Percentiles rank a stretch among this genome's conserved stretches.
phyloP scores from a whole-genome alignment of 2,329 filamentous ascomycete genomes.

The Passalora sequoiae region DNA sequence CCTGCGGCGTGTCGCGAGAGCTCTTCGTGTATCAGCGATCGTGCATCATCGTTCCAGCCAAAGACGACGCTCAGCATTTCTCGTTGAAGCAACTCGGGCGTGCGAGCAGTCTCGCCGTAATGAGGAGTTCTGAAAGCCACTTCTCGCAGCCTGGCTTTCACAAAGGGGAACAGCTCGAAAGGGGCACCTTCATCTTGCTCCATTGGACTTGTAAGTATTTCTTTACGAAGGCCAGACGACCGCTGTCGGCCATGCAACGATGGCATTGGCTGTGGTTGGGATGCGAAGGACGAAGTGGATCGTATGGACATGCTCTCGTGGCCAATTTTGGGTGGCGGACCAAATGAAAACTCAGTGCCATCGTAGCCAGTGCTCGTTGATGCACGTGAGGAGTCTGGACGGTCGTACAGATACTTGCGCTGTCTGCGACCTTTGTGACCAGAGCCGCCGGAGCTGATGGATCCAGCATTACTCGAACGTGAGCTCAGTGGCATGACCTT shows the following conservation, averaged over 20 bases:
- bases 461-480: slow-evolving; percentile 59
- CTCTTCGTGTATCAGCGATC: slow-evolving; percentile 79
- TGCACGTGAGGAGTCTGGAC: slow-evolving; percentile 36
- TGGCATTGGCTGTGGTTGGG: slow-evolving; percentile 21
- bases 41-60: slow-evolving; percentile 83
- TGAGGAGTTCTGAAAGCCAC: slow-evolving; percentile 72
- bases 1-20: slow-evolving; percentile 66
- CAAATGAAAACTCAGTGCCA: slow-evolving; percentile 38
- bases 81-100: slow-evolving; percentile 67
- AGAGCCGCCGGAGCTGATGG: slow-evolving; percentile 55
- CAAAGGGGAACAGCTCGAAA: slow-evolving; percentile 80
- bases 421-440: slow-evolving; percentile 38
- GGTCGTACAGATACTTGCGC: slow-evolving; percentile 44
- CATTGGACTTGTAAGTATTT: slow-evolving; percentile 72
- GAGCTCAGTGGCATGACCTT: slow-evolving; percentile 64
- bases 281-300: slow-evolving; percentile 49
- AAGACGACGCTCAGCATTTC: slow-evolving; percentile 95
- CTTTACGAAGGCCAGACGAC: slow-evolving; percentile 71
- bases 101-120: slow-evolving; percentile 40
- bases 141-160: slow-evolving; percentile 72
- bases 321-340: slow-evolving; percentile 24
- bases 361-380: slow-evolving; percentile 31
- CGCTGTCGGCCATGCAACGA: slow-evolving; percentile 29
- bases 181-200: slow-evolving; percentile 54
- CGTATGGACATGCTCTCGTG: slow-evolving; percentile 40